Conservation (phyloP, 495 filamentous ascomycete species). For the Penicillium coprophilum region DNA sequence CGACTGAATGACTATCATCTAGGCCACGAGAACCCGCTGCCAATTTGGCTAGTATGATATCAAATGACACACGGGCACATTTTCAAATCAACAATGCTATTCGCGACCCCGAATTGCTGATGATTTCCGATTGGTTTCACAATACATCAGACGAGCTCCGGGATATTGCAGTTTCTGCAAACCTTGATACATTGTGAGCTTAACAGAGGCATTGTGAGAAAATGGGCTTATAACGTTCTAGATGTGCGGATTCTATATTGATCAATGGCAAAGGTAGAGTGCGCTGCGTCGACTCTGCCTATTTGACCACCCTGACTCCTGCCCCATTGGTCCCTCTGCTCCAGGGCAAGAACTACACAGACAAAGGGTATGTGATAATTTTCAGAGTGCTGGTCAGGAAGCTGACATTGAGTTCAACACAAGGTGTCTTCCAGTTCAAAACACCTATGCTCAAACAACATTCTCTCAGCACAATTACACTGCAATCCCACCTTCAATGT, state of each 20-base stretch:
- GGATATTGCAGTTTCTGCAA: background rate
- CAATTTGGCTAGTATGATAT: background rate
- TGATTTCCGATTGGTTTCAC: constrained; percentile 46
- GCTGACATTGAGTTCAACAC: background rate
- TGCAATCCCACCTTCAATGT: constrained; percentile 3
- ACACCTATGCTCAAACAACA: constrained; percentile 6
- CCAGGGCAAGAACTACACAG: constrained; percentile 4
- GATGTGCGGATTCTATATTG: constrained; percentile 41
- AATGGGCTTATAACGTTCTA: background rate
- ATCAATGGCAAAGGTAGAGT: constrained; percentile 49
- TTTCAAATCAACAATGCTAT: constrained; percentile 34
- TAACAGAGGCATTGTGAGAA: background rate
- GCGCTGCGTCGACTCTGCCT: constrained; percentile 33
- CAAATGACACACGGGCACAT: constrained; percentile 19
- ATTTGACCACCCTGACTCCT: constrained; percentile 29
- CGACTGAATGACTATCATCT: background rate
- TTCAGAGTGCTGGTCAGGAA: background rate
- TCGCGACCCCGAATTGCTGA: constrained; percentile 27
- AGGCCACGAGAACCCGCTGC: background rate
- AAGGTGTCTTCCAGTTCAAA: constrained; percentile 3
- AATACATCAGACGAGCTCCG: constrained; percentile 31
- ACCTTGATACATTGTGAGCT: constrained; percentile 9
- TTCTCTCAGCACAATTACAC: background rate
- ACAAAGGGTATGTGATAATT: constrained; percentile 6
- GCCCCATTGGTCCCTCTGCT: constrained; percentile 29